Base-by-base conservation (phyloP, 2,329 filamentous ascomycete genomes). In the Hawksworthiomyces lignivorus region DNA sequence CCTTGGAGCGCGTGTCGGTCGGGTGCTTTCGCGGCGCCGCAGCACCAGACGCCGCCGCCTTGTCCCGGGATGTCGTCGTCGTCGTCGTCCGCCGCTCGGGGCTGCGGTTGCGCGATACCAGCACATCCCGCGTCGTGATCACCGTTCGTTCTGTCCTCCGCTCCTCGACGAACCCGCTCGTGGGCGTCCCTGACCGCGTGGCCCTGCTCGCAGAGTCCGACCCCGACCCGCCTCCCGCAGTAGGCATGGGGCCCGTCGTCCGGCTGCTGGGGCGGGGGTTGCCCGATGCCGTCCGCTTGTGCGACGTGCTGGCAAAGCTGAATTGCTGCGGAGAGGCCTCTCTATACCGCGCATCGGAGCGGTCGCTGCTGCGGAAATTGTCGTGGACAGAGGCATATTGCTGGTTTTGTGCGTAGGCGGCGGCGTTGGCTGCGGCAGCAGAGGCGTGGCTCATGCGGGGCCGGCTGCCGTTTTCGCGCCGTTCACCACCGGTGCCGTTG, bases 41-140 rank as follows among this genome's bases (percentile, higher is more conserved):
- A 4, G 22, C 29, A 5, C 5, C 17, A 19, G 36, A 31, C 18
- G 43, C 15, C 5, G 29, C 6, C 10, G 26, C 17, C 26, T 41
- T 36, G 32, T 42, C 43, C 7, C 20, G 30, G 51, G 15, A 45
- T 50, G 56, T 37, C 54, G 55, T 44, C 58, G 66, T 19, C 14
- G 50, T 69, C 56, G 45, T 31, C 52, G 51, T 50, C 31, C 62
- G 61, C 34, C 68, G 62, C 38, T 73, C 72, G 2, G 80, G 73
- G 52, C 81, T 85, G 54, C 69, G 72, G 7, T 70, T 70, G 44
- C 77, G 71, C 44, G 72, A 67, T 27, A 77, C 70, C 42, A 80
- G 57, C 41, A 76, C 77, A 54, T 87, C 82, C 44, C 75, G 67
- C 18, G 77, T 80, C 46, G 80, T 69, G 41, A 76, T 56, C 53